Evolutionary conservation across 495 filamentous ascomycete genomes (phyloP).

Genomic region (Astrocystis sublimbata): DNA sequence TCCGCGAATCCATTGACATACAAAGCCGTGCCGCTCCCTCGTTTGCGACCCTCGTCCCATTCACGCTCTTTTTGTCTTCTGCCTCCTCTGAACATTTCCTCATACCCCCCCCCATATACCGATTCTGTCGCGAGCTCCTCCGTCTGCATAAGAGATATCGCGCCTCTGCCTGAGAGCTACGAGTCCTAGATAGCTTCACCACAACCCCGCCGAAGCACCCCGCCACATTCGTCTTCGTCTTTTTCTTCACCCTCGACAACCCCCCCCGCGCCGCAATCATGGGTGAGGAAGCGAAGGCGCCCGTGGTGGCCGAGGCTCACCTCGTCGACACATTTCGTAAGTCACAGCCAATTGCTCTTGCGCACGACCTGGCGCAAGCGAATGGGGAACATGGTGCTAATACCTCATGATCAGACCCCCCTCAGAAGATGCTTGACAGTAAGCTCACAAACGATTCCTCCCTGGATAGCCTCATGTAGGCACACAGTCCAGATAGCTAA

Average conservation of each 20-base stretch:
- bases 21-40: conserved; percentile 23
- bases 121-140: neutral
- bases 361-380: neutral
- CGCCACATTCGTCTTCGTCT: conserved; percentile 22
- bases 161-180: neutral
- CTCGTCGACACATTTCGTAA: conserved; percentile 79
- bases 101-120: neutral
- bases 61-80: conserved; percentile 1
- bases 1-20: conserved; percentile 13
- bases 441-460: conserved; percentile 36
- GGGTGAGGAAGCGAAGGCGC: conserved; percentile 64
- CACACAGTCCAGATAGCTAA: neutral
- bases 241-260: conserved; percentile 27
- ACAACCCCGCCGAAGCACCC: conserved; percentile 29
- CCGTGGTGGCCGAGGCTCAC: conserved; percentile 82
- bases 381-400: conserved; percentile 22
- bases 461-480: neutral
- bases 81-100: conserved; percentile 4
- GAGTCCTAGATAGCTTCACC: conserved; percentile 7
- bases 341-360: conserved; percentile 11
- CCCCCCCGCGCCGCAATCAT: conserved; percentile 52
- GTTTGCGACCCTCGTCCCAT: neutral
- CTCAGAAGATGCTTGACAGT: conserved; percentile 64
- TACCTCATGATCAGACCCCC: conserved; percentile 43
- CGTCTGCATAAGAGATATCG: neutral